Evolutionary conservation across 2,329 filamentous ascomycete species (phyloP).

Genomic region (Hypoxylon rubiginosum): DNA sequence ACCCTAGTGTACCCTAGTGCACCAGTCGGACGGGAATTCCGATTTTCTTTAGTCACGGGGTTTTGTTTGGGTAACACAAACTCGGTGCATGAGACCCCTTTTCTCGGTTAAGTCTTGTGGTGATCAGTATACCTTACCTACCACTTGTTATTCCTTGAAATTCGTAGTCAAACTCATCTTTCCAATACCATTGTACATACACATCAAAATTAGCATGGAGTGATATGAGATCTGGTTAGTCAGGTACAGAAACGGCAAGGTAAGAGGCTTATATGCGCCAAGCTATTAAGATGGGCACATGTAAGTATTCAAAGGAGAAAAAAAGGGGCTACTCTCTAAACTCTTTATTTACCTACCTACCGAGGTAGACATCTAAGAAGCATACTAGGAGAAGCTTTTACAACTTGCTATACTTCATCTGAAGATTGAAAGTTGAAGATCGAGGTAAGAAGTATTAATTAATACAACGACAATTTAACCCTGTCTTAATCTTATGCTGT

Average conservation of each 20-base stretch:
- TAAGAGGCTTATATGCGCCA: neutral
- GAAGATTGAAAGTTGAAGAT: neutral
- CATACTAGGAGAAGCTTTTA: neutral
- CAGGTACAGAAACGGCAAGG: neutral
- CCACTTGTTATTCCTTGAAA: neutral
- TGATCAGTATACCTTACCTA: neutral
- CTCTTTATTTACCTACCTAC: too few species aligned
- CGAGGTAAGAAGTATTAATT: too few species aligned
- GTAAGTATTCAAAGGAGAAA: neutral
- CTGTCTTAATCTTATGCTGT: neutral
- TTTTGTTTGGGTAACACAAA: neutral
- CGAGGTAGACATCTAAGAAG: too few species aligned
- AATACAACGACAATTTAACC: neutral
- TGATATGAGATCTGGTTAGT: neutral
- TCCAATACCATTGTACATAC: neutral
- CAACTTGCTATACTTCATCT: neutral
- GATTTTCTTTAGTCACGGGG: neutral
- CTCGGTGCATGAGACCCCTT: neutral
- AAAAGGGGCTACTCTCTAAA: neutral
- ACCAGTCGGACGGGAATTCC: neutral
- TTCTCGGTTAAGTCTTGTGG: neutral
- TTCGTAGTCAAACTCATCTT: neutral
- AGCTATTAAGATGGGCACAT: too few species aligned
- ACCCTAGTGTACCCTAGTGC: neutral
- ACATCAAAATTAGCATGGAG: neutral